Base-by-base conservation (phyloP, 768 basidiomycete genomes). In the Phaeotremella skinneri region DNA sequence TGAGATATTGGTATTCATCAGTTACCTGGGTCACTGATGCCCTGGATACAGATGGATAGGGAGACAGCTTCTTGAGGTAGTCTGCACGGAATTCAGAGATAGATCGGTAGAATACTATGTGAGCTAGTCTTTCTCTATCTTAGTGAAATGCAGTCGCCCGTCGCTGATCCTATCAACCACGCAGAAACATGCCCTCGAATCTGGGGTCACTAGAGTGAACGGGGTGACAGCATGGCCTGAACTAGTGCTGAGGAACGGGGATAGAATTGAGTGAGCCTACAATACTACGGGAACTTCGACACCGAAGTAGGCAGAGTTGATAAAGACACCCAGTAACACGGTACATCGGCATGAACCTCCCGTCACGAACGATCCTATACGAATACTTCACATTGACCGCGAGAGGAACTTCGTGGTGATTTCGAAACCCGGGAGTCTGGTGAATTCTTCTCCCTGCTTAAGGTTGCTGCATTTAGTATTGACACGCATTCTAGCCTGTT, bases 281-380 rank as follows among this genome's bases (percentile, higher is more conserved):
- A 17, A 7, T 7, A 37, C 20, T 21, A 14, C 11, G 43, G 23
- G 11, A 13, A 45, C 7, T 20, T 45, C 11, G 23, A 20, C 23
- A 7, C 7, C 23, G 21, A 13, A 9, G 43, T 6, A 9, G 13
- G 50, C 26, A 31, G 43, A 50, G 41, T 54, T 51, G 32, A 4
- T 56, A 29, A 57, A 26, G 67, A 49, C 30, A 13, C 52, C 55
- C 64, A 93, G 91, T 71, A 96, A 97, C 69, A 83, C 93, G 14
- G 90, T 93, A 14, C 91, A 93, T 76, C 82, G 91, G n/a, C 96
- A 99, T 73, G 96, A 99, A 78, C 96, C 96, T 4, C 91, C 96
- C 2, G 87, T 99, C 2, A 87, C 91, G 0, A 85, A 87, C 1
- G 87, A 82, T 3, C 89, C 89, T 1, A 85, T 98, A 54, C 84